phyloP scores from a whole-genome alignment of 176 grass and related monocot species.

The Guadua angustifolia region DNA sequence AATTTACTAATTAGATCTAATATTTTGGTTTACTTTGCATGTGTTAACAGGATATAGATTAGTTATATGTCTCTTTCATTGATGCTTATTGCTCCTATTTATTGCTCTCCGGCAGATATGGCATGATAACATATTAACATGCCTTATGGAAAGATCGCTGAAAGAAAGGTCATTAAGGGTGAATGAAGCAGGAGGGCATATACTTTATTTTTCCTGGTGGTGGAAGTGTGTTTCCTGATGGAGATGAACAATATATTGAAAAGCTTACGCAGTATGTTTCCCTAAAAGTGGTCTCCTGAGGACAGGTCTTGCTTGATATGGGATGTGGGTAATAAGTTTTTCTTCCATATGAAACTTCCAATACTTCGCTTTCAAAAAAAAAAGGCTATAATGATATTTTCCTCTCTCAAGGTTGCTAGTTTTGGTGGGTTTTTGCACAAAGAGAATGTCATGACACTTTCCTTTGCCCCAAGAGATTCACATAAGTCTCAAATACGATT shows the following conservation, averaged over 20 bases:
- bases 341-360: slow-evolving; percentile 24
- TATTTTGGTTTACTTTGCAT: slow-evolving; percentile 6
- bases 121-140: slow-evolving; percentile 95
- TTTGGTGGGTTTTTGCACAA: slow-evolving; percentile 90
- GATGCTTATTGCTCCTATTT: slow-evolving; percentile 1
- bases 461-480: slow-evolving; percentile 91
- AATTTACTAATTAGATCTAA: background rate
- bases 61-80: background rate
- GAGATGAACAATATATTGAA: slow-evolving; percentile 76
- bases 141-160: slow-evolving; percentile 92
- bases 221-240: slow-evolving; percentile 93
- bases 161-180: slow-evolving; percentile 97
- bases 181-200: slow-evolving; percentile 86
- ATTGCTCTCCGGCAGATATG: slow-evolving; percentile 68
- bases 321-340: slow-evolving; percentile 77
- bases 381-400: slow-evolving; percentile 27
- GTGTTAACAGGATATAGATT: background rate
- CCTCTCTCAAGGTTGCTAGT: slow-evolving; percentile 78
- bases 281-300: slow-evolving; percentile 68
- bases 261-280: slow-evolving; percentile 68
- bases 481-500: slow-evolving; percentile 98
- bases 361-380: slow-evolving; percentile 2
- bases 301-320: slow-evolving; percentile 92
- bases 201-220: slow-evolving; percentile 92
- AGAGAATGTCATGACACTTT: slow-evolving; percentile 82